Evolutionary conservation across 495 filamentous ascomycete genomes (phyloP).

Genomic region (Penicillium malachiteum): DNA sequence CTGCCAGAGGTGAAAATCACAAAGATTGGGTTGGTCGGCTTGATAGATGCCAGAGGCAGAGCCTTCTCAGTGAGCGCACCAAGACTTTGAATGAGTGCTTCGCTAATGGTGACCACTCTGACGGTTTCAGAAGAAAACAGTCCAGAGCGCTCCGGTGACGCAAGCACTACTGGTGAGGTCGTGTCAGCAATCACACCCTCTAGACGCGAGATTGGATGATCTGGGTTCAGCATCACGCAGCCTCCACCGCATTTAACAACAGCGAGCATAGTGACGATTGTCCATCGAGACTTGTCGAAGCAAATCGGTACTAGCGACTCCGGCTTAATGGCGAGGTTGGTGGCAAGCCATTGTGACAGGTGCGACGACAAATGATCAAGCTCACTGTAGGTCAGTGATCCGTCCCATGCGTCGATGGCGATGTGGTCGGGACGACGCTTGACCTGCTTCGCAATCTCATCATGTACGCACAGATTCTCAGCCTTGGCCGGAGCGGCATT

Average conservation of each 20-base stretch:
- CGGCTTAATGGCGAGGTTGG: conserved; percentile 22
- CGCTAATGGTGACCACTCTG: neutral
- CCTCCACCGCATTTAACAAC: conserved; percentile 37
- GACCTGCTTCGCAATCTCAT: conserved; percentile 32
- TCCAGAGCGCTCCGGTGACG: too few species aligned
- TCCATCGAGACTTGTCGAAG: conserved; percentile 49
- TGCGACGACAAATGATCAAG: conserved; percentile 35
- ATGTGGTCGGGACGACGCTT: conserved; percentile 23
- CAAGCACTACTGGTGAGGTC: too few species aligned
- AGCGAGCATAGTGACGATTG: conserved; percentile 42
- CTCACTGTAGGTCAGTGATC: conserved; percentile 48
- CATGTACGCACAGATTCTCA: conserved; percentile 21
- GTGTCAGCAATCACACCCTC: conserved; percentile 21
- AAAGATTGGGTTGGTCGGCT: conserved; percentile 9
- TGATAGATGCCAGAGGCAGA: neutral
- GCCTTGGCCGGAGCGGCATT: neutral
- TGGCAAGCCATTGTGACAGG: conserved; percentile 25
- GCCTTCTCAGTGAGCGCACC: too few species aligned
- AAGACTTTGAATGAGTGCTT: neutral
- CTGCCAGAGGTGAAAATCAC: conserved; percentile 76
- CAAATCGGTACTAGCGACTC: conserved; percentile 40
- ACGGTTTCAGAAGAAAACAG: neutral
- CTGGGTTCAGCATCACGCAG: neutral
- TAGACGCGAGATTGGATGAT: conserved; percentile 26
- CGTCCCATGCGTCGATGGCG: conserved; percentile 47